phyloP scores from a whole-genome alignment of 2,329 filamentous ascomycete species.

The Cladophialophora yegresii region DNA sequence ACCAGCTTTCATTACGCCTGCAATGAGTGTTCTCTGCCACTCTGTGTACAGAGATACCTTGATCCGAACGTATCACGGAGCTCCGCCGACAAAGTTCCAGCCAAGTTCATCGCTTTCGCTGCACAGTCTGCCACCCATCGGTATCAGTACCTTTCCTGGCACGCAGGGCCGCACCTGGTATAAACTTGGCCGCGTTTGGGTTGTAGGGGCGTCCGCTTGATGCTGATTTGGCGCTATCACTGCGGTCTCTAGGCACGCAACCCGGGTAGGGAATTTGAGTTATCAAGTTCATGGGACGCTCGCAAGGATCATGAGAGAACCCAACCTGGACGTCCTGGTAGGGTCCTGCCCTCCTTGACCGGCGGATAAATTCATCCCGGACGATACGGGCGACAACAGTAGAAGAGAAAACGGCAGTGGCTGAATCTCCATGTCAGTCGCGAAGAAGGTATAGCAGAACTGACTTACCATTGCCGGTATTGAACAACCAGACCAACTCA shows the following conservation, averaged over 20 bases:
- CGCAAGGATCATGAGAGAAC: conserved; percentile 46
- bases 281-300: conserved; percentile 43
- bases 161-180: conserved; percentile 21
- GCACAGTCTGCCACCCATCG: conserved; percentile 34
- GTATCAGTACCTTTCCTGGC: conserved; percentile 29
- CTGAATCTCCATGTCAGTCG: conserved; percentile 32
- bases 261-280: conserved; percentile 35
- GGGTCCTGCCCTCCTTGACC: conserved; percentile 36
- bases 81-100: not conserved
- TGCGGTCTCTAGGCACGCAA: conserved; percentile 23
- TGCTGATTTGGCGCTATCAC: conserved; percentile 28
- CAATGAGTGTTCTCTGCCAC: not conserved
- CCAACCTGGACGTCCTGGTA: conserved; percentile 43
- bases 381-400: conserved; percentile 43
- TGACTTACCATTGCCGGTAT: conserved; percentile 47
- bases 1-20: not conserved
- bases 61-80: not conserved
- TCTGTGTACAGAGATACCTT: not conserved
- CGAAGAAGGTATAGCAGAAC: not conserved
- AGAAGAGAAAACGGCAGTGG: conserved; percentile 45
- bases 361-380: conserved; percentile 40
- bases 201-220: conserved; percentile 28
- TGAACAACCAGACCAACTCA: conserved; percentile 48
- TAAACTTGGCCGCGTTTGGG: conserved; percentile 26
- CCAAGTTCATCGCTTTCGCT: conserved; percentile 23